These are phyloP conservation scores for Solanum chmielewskii DNA, from an alignment of 257 asterid genomes.

Conservation along the genomic window DNA sequence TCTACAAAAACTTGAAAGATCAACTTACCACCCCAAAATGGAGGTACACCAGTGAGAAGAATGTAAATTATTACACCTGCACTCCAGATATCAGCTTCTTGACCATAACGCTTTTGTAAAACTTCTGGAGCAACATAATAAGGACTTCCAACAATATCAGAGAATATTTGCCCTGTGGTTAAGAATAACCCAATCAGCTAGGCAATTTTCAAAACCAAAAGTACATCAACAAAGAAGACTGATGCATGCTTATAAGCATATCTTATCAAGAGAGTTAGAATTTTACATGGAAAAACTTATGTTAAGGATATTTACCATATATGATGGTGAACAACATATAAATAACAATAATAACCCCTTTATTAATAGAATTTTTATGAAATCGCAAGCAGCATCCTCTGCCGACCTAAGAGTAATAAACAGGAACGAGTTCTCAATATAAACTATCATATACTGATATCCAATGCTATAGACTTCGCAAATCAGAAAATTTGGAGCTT, in stretches of 20 bases:
- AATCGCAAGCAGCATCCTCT: neutral
- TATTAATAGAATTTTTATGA: neutral
- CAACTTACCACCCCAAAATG: constrained; percentile 66
- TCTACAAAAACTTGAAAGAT: neutral
- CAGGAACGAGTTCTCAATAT: neutral
- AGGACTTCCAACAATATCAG: constrained; percentile 70
- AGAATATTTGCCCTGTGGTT: constrained; percentile 31
- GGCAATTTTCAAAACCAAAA: neutral
- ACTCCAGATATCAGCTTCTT: constrained; percentile 58
- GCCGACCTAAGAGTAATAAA: neutral
- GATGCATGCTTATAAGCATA: neutral
- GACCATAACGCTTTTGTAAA: constrained; percentile 41
- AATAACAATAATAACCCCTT: neutral
- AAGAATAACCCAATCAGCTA: neutral
- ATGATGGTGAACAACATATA: neutral
- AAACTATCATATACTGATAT: neutral
- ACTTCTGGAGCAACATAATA: constrained; percentile 68
- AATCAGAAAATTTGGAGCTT: neutral
- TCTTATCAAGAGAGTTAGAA: neutral
- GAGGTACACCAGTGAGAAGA: constrained; percentile 59
- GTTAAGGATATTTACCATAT: neutral
- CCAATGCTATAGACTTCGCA: neutral
- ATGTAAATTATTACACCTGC: constrained; percentile 61
- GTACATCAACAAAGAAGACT: neutral
- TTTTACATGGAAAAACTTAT: neutral